A percentile compares a stretch with the other conserved stretches of the same genome.
Evolutionary conservation across 2,329 filamentous ascomycete genomes (phyloP).

Genomic region (Tolypocladium guangdongense): DNA sequence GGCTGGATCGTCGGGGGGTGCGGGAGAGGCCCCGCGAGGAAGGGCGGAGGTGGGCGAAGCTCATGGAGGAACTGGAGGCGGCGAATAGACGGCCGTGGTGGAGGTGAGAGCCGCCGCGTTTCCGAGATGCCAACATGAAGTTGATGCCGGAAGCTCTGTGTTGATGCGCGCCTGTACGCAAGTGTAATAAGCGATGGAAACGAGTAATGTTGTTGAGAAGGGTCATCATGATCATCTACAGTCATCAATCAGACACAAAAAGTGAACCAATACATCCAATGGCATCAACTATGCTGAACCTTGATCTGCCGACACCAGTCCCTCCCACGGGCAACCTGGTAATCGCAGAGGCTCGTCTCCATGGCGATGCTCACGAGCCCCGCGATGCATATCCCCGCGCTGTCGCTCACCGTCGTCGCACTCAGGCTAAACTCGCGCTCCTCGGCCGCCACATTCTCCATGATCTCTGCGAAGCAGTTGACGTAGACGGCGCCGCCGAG

Average conservation of each 20-base stretch:
- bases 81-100: too few relatives aligned
- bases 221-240: neutral
- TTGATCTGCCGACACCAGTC: constrained; percentile 57
- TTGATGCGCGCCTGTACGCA: neutral
- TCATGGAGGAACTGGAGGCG: too few relatives aligned
- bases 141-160: neutral
- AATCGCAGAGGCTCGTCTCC: constrained; percentile 72
- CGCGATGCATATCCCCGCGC: constrained; percentile 79
- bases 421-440: constrained; percentile 87
- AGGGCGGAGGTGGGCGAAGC: too few relatives aligned
- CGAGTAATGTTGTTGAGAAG: neutral
- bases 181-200: neutral
- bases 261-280: neutral
- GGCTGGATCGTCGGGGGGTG: too few relatives aligned
- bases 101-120: neutral
- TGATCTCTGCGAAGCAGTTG: constrained; percentile 90
- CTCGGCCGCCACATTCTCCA: constrained; percentile 63
- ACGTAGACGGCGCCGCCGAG: constrained; percentile 90
- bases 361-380: constrained; percentile 74
- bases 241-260: neutral
- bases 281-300: constrained; percentile 11
- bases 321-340: constrained; percentile 72
- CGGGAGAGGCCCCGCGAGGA: too few relatives aligned
- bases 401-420: constrained; percentile 86
- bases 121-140: neutral